Percentiles rank a stretch among this genome's conserved stretches.
phyloP scores from a whole-genome alignment of 345 rosid species.

The Physaria fendleri region DNA sequence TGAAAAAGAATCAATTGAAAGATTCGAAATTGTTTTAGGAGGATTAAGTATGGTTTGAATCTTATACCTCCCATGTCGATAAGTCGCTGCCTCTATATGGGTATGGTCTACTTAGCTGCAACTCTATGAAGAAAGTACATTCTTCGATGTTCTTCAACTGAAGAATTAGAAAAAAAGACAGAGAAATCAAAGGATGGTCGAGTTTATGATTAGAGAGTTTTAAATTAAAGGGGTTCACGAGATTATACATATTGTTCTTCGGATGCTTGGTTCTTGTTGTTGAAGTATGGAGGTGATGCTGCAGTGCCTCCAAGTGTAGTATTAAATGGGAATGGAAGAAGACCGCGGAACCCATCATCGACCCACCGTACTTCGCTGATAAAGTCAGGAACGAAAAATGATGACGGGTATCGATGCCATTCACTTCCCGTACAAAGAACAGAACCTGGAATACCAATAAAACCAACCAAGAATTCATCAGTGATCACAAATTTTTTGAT shows the following conservation, averaged over 20 bases:
- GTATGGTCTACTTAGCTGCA: conserved; percentile 76
- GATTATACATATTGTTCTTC: conserved; percentile 67
- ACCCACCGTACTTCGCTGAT: conserved; percentile 76
- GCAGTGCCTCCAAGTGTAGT: conserved; percentile 84
- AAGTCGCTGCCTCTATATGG: conserved; percentile 71
- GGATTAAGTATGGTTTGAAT: not conserved
- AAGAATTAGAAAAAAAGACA: not conserved
- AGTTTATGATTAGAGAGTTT: not conserved
- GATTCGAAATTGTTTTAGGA: not conserved
- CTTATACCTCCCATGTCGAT: conserved; percentile 83
- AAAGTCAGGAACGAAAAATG: conserved; percentile 75
- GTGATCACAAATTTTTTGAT: not conserved
- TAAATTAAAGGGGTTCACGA: not conserved
- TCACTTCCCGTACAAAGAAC: conserved; percentile 94
- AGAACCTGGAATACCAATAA: conserved; percentile 53
- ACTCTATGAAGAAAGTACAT: conserved; percentile 84
- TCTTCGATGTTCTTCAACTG: conserved; percentile 64
- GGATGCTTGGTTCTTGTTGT: conserved; percentile 84
- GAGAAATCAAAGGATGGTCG: not conserved
- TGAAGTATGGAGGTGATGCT: conserved; percentile 80
- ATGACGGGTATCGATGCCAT: conserved; percentile 96
- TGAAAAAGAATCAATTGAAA: not conserved
- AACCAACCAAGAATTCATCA: not conserved
- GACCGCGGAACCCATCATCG: conserved; percentile 92
- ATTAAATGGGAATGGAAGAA: conserved; percentile 90